Percentiles rank a stretch among this genome's conserved stretches.
phyloP scores from a whole-genome alignment of 1,284 basidiomycete genomes.

The Cutaneotrichosporon sp. region DNA sequence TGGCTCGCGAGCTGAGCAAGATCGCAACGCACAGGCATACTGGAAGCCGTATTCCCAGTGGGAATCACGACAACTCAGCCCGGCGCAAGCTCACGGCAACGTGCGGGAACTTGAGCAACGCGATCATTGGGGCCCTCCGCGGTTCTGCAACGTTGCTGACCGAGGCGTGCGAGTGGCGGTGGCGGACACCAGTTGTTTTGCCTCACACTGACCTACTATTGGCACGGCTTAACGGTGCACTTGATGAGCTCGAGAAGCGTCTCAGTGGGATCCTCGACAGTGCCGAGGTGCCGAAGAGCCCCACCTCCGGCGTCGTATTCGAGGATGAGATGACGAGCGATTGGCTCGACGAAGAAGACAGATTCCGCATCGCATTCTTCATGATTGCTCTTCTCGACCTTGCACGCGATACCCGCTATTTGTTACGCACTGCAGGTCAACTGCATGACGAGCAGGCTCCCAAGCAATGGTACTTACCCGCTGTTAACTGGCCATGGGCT shows the following conservation, averaged over 20 bases:
- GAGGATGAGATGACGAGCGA: slow-evolving; percentile 24
- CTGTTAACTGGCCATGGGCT: slow-evolving; percentile 25
- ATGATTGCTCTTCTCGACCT: slow-evolving; percentile 48
- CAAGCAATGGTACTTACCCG: slow-evolving; percentile 24
- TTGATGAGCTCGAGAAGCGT: slow-evolving; percentile 17
- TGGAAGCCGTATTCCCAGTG: not conserved
- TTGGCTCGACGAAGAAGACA: slow-evolving; percentile 39
- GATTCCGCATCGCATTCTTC: slow-evolving; percentile 48
- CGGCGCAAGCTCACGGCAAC: slow-evolving; percentile 9
- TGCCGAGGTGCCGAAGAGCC: slow-evolving; percentile 3
- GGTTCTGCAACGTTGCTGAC: slow-evolving; percentile 10
- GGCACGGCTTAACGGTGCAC: slow-evolving; percentile 3
- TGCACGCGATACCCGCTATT: slow-evolving; percentile 34
- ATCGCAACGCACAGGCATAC: slow-evolving; percentile 16
- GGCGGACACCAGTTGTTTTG: not conserved
- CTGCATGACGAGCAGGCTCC: slow-evolving; percentile 8
- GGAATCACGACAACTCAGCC: not conserved
- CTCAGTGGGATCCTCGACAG: slow-evolving; percentile 26
- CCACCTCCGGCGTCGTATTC: slow-evolving; percentile 14
- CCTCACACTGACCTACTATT: not conserved
- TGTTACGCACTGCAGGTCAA: slow-evolving; percentile 24
- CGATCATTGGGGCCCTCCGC: slow-evolving; percentile 16
- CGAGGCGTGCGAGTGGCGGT: slow-evolving; percentile 22
- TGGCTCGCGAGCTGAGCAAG: slow-evolving; percentile 15
- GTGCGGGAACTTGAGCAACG: slow-evolving; percentile 16